phyloP scores from a whole-genome alignment of 768 basidiomycete species.

The Naganishia vaughanmartiniae region DNA sequence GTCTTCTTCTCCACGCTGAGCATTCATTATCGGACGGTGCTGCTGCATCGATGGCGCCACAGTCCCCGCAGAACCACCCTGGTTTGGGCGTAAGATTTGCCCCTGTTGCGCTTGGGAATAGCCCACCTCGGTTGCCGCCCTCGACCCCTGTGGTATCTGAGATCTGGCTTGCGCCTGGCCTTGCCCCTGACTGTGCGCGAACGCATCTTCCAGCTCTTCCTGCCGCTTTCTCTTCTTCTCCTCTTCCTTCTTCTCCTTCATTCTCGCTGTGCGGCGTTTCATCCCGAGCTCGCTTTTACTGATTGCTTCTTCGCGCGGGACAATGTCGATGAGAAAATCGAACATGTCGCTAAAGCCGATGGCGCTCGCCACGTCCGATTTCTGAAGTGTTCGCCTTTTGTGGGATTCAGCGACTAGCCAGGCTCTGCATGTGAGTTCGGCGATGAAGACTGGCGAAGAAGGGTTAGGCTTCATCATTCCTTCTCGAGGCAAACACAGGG shows the following conservation, averaged over 20 bases:
- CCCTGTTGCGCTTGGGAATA: not conserved
- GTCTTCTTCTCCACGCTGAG: not conserved
- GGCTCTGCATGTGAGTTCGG: constrained; percentile 91
- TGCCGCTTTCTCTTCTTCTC: constrained; percentile 19
- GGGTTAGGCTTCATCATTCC: not conserved
- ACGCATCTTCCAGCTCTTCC: constrained; percentile 21
- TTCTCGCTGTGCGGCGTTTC: constrained; percentile 20
- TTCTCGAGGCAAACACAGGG: constrained; percentile 33
- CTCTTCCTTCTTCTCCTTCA: constrained; percentile 26
- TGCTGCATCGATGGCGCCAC: not conserved
- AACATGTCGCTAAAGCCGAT: constrained; percentile 91
- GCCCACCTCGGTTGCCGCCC: not conserved
- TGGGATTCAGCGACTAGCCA: constrained; percentile 93
- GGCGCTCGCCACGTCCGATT: constrained; percentile 89
- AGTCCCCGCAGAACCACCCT: not conserved
- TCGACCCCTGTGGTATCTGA: not conserved
- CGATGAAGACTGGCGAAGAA: constrained; percentile 76
- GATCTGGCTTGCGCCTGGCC: not conserved
- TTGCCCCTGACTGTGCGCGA: constrained; percentile 1
- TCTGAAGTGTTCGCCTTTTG: constrained; percentile 90
- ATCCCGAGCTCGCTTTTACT: constrained; percentile 21
- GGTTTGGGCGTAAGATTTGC: not conserved
- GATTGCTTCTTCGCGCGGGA: constrained; percentile 71
- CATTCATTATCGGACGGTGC: not conserved
- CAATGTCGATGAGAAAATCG: constrained; percentile 94